Conservation (phyloP, 2,329 filamentous ascomycete species). For the Ophiocordyceps camponoti-leonardi region DNA sequence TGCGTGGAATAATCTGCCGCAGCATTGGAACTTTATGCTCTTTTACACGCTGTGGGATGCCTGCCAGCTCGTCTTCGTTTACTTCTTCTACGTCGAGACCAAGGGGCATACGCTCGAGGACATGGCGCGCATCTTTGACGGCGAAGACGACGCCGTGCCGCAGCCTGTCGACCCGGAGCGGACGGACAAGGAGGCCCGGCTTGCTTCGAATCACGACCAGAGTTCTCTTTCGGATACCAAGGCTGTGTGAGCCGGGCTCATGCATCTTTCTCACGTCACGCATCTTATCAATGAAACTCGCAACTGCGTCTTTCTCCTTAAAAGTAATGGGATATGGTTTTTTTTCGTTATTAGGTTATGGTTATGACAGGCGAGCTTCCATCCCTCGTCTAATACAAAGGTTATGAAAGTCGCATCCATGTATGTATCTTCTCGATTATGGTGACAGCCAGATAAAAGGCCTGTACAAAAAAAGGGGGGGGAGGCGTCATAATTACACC, state of each 20-base stretch:
- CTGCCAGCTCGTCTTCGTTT: constrained; percentile 42
- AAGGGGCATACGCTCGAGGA: constrained; percentile 50
- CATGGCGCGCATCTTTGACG: constrained; percentile 34
- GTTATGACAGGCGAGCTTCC: too few species aligned
- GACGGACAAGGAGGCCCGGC: constrained; percentile 32
- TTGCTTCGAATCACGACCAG: constrained; percentile 8
- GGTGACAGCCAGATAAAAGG: too few species aligned
- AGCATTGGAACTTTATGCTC: constrained; percentile 48
- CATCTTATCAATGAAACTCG: too few species aligned
- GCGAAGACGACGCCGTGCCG: constrained; percentile 38
- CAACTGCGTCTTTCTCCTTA: too few species aligned
- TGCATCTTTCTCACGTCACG: too few species aligned
- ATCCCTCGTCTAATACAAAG: too few species aligned
- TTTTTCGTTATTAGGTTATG: too few species aligned
- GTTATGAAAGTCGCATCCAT: too few species aligned
- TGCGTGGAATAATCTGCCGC: constrained; percentile 40
- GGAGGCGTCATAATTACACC: too few species aligned
- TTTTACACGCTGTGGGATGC: constrained; percentile 49
- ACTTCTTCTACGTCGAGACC: constrained; percentile 53
- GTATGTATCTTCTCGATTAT: too few species aligned
- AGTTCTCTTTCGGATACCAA: neutral
- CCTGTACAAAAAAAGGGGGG: too few species aligned
- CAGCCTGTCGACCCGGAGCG: constrained; percentile 35
- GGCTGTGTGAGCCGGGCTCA: constrained; percentile 14
- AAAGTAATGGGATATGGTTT: too few species aligned